Evolutionary conservation across 2,329 filamentous ascomycete genomes (phyloP), one percentile per base, ranked within the genome.

Genomic region (Aspergillus oerlinghausenensis): DNA sequence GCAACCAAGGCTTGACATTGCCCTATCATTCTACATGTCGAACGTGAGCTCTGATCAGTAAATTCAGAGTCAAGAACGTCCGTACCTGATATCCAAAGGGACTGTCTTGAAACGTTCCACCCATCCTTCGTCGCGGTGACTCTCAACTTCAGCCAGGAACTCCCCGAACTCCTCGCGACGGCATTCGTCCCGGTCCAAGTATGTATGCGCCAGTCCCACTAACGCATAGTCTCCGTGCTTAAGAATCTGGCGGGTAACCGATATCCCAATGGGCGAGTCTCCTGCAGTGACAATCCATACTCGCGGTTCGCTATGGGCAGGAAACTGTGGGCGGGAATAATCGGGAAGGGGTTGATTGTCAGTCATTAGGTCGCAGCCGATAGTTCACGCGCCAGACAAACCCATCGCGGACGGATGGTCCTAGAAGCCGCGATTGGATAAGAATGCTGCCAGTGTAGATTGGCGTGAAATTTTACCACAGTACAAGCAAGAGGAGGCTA

Each of bases 281-380:
- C 90, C 90, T 57, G 90, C 88, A 10, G 92, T 96, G 63, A 99
- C 79, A 70, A 99, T 87, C 94, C 94, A 97, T 67, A 93, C 90
- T 68, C 93, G 88, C 51, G 92, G 92, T 51, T 80, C 81, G 69
- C 82, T 80, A 72, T 86, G 83, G 29, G 79, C 76, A 45, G 84
- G 84, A 63, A 86, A 86, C 58, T 82, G 82, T 49, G 67, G 62
- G 57, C 68, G 70, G 58, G 68, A 65, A 60, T 62, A 64, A 58
- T 71, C 69, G 62, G 65, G 62, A 54, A 67, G 67, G 51, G 69
- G 64, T 43, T 63, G 63, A 59, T 70, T 72, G 57, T 76, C 72
- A 64, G 68, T 67, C 68, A 75, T 77, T 55, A 56, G 62, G 61
- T 63, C 64, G 59, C 55, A 57, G 61, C 60, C 61, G 58, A 57